A percentile compares a stretch with the other conserved stretches of the same genome.
These are phyloP conservation scores for Citeromyces nyonsensis DNA, from an alignment of 805 yeast genomes.

Conservation along the genomic window DNA sequence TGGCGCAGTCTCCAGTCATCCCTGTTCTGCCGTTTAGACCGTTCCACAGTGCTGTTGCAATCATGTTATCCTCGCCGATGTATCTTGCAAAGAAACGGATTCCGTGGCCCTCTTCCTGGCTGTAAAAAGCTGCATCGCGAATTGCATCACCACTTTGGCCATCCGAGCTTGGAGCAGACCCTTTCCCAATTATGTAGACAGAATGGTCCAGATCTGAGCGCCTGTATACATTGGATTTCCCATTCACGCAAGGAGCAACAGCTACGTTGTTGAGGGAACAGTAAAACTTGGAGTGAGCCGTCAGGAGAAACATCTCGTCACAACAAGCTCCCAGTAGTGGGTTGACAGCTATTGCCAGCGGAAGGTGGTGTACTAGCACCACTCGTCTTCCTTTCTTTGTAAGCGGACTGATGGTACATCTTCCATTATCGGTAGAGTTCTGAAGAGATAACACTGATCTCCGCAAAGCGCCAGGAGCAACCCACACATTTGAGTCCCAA, in stretches of 20 bases:
- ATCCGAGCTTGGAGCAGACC: conserved; percentile 12
- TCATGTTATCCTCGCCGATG: conserved; percentile 90
- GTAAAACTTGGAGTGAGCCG: conserved; percentile 80
- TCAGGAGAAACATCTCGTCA: conserved; percentile 74
- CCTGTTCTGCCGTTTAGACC: conserved; percentile 54
- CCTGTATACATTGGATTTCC: conserved; percentile 71
- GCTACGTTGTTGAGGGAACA: conserved; percentile 59
- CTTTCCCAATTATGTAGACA: conserved; percentile 23
- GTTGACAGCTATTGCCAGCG: conserved; percentile 31
- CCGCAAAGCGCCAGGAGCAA: conserved; percentile 41
- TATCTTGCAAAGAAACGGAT: conserved; percentile 60
- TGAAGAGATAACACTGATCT: conserved; percentile 43
- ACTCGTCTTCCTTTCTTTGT: conserved; percentile 20
- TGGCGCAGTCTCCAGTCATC: conserved; percentile 61
- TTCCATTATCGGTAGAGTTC: conserved; percentile 37
- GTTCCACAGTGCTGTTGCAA: conserved; percentile 75
- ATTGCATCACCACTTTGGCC: conserved; percentile 17
- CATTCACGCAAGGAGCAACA: conserved; percentile 83
- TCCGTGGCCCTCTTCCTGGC: conserved; percentile 23
- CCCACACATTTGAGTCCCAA: conserved; percentile 78
- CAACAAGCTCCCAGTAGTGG: conserved; percentile 45
- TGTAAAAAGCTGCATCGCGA: conserved; percentile 15
- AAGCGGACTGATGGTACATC: conserved; percentile 8
- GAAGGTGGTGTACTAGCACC: conserved; percentile 69
- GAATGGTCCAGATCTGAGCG: conserved; percentile 47